Conservation (phyloP, 176 grass and related monocot species). For the Ensete ventricosum region DNA sequence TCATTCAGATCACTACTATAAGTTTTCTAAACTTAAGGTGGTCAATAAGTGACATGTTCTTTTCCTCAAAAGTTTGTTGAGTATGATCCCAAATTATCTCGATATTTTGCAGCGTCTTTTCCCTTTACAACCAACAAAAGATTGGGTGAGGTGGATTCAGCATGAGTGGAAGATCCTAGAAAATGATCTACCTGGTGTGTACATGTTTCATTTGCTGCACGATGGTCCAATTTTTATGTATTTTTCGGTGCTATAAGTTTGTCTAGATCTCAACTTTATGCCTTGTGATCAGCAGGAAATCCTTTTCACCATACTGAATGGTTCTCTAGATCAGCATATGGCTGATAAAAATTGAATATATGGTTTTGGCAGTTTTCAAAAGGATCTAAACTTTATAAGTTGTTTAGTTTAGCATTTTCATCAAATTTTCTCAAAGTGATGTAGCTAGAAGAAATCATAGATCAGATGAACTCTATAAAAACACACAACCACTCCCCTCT, state of each 20-base stretch:
- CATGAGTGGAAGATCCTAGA: slow-evolving; percentile 75
- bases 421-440: too few species aligned
- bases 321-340: too few species aligned
- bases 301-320: too few species aligned
- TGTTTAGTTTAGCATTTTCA: too few species aligned
- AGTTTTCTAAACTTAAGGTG: slow-evolving; percentile 34
- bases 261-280: neutral
- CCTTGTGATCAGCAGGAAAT: too few species aligned
- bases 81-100: slow-evolving; percentile 7
- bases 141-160: slow-evolving; percentile 63
- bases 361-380: too few species aligned
- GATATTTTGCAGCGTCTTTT: slow-evolving; percentile 1
- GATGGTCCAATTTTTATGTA: neutral
- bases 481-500: too few species aligned
- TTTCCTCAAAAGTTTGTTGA: neutral
- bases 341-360: too few species aligned
- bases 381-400: too few species aligned
- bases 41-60: slow-evolving; percentile 24
- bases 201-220: neutral
- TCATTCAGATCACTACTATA: slow-evolving; percentile 44
- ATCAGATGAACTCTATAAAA: too few species aligned
- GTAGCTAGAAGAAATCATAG: too few species aligned
- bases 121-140: slow-evolving; percentile 44
- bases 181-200: slow-evolving; percentile 69
- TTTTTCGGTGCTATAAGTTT: neutral